Base-by-base conservation (phyloP, 306 rosid genomes). In the Vachellia collinsii region DNA sequence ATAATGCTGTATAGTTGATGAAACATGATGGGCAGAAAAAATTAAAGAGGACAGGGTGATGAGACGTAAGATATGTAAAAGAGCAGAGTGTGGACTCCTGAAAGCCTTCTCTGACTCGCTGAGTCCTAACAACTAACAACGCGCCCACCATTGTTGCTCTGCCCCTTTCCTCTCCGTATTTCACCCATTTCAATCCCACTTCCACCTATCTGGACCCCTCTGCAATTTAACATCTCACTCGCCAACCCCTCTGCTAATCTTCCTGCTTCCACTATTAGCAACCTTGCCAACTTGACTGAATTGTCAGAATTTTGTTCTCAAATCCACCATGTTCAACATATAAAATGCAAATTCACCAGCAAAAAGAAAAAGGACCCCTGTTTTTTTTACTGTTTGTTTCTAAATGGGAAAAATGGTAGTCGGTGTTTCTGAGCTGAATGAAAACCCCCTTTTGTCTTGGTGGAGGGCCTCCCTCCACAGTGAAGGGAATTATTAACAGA, bases 401-500 rank as follows among this genome's bases (percentile, higher is more conserved):
- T 63, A 37, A 12, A 16, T 36, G 7, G 36, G 38, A 3, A 42
- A 42, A 77, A 29, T 75, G 44, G 19, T 62, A 58, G 66, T 51
- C 17, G 36, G 23, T 64, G 68, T 39, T 44, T 72, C 8, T 62
- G 37, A 72, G 75, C 75, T 82, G 77, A 86, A 79, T 87, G 83
- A 81, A 80, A 84, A 79, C 72, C 80, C 71, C 70, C 72, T 87
- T 85, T 90, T 85, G 94, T 88, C 88, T 80, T 73, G 90, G 93
- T 87, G 94, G 97, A 83, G 98, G 93, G 92, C 84, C 86, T 88
- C 90, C 59, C 79, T 4, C 86, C 39, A 79, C 84, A 79, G 89
- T 78, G 83, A 83, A 79, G 74, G 86, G 87, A 87, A 89, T 80
- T 87, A 85, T 80, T 76, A 84, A 67, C 67, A 85, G 43, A 73